phyloP scores from a whole-genome alignment of 306 rosid species.

The Cicer bijugum region DNA sequence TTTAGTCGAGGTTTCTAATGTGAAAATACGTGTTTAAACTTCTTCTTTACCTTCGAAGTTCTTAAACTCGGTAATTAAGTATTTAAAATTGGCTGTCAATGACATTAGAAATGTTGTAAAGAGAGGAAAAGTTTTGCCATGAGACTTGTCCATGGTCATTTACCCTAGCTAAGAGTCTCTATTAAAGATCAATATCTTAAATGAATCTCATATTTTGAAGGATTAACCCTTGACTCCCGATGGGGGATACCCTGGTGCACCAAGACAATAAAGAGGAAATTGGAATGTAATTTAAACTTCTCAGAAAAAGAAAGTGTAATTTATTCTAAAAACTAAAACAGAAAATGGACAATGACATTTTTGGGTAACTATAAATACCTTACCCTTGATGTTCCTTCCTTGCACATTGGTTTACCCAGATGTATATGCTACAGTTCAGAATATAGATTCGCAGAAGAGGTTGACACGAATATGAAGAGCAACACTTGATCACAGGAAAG shows the following conservation, averaged over 20 bases:
- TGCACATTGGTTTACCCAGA: slow-evolving; percentile 30
- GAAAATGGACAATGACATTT: not conserved
- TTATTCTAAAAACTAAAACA: not conserved
- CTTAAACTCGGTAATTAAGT: not conserved
- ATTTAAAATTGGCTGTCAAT: not conserved
- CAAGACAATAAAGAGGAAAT: not conserved
- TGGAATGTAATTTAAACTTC: not conserved
- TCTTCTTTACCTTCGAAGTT: not conserved
- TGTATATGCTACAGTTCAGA: slow-evolving; percentile 7
- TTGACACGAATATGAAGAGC: slow-evolving; percentile 34
- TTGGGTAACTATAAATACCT: not conserved
- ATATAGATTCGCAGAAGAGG: slow-evolving; percentile 36
- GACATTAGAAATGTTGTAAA: not conserved
- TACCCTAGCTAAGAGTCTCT: not conserved
- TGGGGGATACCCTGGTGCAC: not conserved
- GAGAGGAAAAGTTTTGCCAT: not conserved
- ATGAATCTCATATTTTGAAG: not conserved
- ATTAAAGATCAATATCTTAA: too few relatives aligned
- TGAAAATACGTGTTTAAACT: not conserved
- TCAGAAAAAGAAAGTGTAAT: not conserved
- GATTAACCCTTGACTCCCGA: not conserved
- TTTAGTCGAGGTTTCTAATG: not conserved
- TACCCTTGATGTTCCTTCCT: not conserved
- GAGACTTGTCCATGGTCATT: not conserved
- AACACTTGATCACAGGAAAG: slow-evolving; percentile 16